These are phyloP conservation scores for Claviceps sp. DNA, from an alignment of 2,329 filamentous ascomycete genomes.

Conservation along the genomic window DNA sequence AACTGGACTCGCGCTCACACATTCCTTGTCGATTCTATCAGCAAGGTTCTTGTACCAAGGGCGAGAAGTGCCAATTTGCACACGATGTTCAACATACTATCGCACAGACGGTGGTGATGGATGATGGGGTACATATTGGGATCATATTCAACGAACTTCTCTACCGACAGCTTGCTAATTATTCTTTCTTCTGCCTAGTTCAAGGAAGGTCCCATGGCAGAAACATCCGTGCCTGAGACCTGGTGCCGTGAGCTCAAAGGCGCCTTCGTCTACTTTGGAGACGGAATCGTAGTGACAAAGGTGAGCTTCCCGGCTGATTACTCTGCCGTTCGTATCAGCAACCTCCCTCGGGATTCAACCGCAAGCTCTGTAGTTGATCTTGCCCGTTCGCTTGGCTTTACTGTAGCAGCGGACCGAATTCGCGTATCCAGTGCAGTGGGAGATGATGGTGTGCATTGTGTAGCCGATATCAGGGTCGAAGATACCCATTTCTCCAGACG, in stretches of 20 bases:
- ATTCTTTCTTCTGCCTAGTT: not conserved
- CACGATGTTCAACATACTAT: not conserved
- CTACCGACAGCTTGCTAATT: not conserved
- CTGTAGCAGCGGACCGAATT: not conserved
- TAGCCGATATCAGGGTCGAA: not conserved
- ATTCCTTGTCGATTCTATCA: not conserved
- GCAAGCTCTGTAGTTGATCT: slow-evolving; percentile 10
- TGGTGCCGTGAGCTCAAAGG: slow-evolving; percentile 8
- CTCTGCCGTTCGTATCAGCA: slow-evolving; percentile 20
- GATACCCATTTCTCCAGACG: not conserved
- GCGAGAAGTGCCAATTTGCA: not conserved
- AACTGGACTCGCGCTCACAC: not conserved
- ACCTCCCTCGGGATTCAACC: slow-evolving; percentile 11
- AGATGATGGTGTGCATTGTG: not conserved
- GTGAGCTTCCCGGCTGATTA: slow-evolving; percentile 21
- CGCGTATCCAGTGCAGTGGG: not conserved
- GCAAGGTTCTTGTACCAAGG: not conserved
- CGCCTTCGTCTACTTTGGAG: slow-evolving; percentile 17
- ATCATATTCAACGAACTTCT: not conserved
- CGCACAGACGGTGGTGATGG: not conserved
- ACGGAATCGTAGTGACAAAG: slow-evolving; percentile 16
- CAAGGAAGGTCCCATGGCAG: not conserved
- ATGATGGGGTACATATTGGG: not conserved
- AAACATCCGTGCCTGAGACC: not conserved
- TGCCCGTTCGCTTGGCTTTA: slow-evolving; percentile 6